These are phyloP conservation scores for Phytopythium chamaehyphon DNA, from an alignment of 352 stramenopile genomes.

Conservation along the genomic window DNA sequence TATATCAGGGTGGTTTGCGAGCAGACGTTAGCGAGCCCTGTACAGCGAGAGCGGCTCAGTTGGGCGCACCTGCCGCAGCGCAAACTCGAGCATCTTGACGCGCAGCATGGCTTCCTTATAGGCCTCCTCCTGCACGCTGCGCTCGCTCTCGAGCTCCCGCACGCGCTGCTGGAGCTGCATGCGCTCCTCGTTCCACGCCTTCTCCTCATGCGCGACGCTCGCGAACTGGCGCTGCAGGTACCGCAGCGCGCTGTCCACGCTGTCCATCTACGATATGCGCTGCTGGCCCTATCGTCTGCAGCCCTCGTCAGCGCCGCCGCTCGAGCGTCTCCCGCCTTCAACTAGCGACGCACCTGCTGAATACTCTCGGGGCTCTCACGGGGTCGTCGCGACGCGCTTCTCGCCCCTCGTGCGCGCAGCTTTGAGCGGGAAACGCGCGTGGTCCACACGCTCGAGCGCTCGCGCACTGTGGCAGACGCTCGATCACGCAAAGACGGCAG, in stretches of 20 bases:
- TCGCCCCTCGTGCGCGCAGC: too few species aligned
- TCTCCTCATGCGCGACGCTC: conserved; percentile 72
- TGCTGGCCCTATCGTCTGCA: too few species aligned
- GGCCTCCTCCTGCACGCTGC: conserved; percentile 69
- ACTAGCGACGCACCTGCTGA: too few species aligned
- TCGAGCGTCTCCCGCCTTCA: not conserved
- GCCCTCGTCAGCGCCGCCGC: not conserved
- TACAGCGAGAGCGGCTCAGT: not conserved
- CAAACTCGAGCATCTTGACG: conserved; percentile 89
- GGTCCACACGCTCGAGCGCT: too few species aligned
- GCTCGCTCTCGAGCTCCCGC: conserved; percentile 73
- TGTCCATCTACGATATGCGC: conserved; percentile 77
- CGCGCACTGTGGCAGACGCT: not conserved
- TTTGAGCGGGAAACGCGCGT: too few species aligned
- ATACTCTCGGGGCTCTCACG: too few species aligned
- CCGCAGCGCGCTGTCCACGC: conserved; percentile 79
- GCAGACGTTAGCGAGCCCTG: not conserved
- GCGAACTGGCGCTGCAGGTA: conserved; percentile 84
- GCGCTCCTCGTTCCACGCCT: conserved; percentile 73
- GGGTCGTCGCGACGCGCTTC: too few species aligned
- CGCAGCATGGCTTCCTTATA: conserved; percentile 84
- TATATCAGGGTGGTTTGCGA: not conserved
- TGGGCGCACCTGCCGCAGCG: conserved; percentile 52
- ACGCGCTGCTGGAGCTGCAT: conserved; percentile 70
- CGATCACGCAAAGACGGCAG: not conserved